Evolutionary conservation across 495 filamentous ascomycete genomes (phyloP).

Genomic region (Daldinia decipiens): DNA sequence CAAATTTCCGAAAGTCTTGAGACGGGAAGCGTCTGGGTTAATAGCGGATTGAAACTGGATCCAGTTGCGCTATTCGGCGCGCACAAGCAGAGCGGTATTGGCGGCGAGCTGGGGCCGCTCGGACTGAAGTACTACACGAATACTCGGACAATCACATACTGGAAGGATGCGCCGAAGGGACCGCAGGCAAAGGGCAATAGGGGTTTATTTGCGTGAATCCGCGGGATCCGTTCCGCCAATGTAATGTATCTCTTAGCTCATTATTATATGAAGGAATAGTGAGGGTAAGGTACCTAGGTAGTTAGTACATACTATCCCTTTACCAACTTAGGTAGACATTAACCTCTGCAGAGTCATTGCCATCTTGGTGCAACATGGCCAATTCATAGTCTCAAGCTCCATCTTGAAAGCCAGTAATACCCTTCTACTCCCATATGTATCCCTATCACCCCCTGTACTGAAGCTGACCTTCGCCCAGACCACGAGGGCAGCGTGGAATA

Average conservation of each 20-base stretch:
- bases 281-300: neutral
- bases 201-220: neutral
- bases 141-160: neutral
- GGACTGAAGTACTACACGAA: neutral
- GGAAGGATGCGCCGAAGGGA: neutral
- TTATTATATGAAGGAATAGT: neutral
- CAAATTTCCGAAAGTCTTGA: neutral
- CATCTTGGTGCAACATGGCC: neutral
- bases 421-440: neutral
- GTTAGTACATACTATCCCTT: neutral
- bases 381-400: neutral
- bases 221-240: neutral
- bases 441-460: neutral
- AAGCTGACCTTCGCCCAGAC: neutral
- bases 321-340: neutral
- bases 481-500: neutral
- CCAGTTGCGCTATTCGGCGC: neutral
- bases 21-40: neutral
- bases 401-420: neutral
- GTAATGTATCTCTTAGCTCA: neutral
- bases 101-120: neutral
- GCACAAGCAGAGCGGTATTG: constrained; percentile 5
- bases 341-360: neutral
- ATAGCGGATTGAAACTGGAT: neutral
- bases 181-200: neutral